Base-by-base conservation (phyloP, 495 filamentous ascomycete species). In the Penicillium antarcticum region DNA sequence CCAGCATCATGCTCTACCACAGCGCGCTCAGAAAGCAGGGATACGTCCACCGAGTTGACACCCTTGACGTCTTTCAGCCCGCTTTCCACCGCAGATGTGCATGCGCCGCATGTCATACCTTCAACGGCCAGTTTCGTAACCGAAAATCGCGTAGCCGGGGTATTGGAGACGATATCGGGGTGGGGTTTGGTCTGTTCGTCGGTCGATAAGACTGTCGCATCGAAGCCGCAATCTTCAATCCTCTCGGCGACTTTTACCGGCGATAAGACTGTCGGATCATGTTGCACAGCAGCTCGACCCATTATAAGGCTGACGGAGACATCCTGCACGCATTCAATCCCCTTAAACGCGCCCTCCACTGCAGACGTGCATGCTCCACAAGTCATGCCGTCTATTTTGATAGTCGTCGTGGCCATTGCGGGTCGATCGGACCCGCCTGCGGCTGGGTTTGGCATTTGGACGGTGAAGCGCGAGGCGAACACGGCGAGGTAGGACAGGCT, bases 51-150 rank as follows among this genome's bases (percentile, higher is more conserved):
- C 52, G 87, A 83, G 35, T 80, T 80, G 9, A 98, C 76, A 3
- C 94, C 95, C 2, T 80, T 62, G 10, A 94, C 74, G 43, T 78
- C 71, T 50, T 78, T 83, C 71, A 96, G 87, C 9, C 84, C 88
- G 41, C 85, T 81, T 68, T 97, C 90, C 16, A 98, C 82, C 1
- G 92, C 89, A 42, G 90, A 88, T 7, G 92, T 96, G 62, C 92
- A 98, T 31, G 92, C 91, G 37, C 92, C 92, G 62, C 92, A 97
- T 6, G 94, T 97, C 94, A 98, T 98, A 21, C 94, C 94, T 56
- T 91, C 88, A n/a, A 97, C 85, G 14, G 89, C 85, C 37, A 97
- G 71, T 0, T 89, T 98, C 9, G 91, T 97, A 4, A 80, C 84
- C 8, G 84, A 84, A 14, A 82, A 51, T 24, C 35, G 45, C 62